These are phyloP conservation scores for Sphagnum fallax DNA, from an alignment of 228 moss, liverwort and hornwort species.

Conservation along the genomic window DNA sequence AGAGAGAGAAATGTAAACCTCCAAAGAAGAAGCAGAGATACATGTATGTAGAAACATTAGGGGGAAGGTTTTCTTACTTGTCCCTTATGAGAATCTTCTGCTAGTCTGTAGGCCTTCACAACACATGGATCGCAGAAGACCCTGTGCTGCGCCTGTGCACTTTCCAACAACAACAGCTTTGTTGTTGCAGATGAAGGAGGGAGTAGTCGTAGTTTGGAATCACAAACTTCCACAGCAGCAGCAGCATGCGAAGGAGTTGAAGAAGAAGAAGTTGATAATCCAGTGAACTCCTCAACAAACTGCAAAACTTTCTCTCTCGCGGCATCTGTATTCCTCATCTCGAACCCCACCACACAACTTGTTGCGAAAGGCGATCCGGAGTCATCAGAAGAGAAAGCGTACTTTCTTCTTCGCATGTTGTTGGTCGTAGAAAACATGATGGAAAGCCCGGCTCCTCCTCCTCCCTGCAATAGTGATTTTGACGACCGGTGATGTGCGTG, in stretches of 20 bases:
- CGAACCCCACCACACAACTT: conserved; percentile 42
- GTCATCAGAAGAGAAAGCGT: conserved; percentile 11
- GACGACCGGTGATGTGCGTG: conserved; percentile 28
- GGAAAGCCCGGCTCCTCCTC: conserved; percentile 25
- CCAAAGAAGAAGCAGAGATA: not conserved
- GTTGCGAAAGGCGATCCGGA: conserved; percentile 31
- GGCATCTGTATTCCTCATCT: conserved; percentile 36
- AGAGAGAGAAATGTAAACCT: not conserved
- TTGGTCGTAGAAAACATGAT: conserved; percentile 47
- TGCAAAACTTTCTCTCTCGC: conserved; percentile 56
- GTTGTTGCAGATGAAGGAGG: too few species aligned
- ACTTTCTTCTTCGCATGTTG: conserved; percentile 30
- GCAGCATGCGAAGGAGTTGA: conserved; percentile 13
- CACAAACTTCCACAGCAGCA: conserved; percentile 30
- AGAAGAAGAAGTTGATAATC: conserved; percentile 14
- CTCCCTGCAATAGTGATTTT: conserved; percentile 51
- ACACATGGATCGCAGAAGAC: conserved; percentile 60
- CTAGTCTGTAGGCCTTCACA: conserved; percentile 67
- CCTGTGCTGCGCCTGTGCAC: conserved; percentile 52
- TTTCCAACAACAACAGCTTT: conserved; percentile 18
- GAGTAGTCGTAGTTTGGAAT: too few species aligned
- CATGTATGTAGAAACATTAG: not conserved
- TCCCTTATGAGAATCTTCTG: conserved; percentile 80
- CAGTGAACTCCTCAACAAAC: conserved; percentile 46
- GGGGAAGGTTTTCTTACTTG: conserved; percentile 43